Evolutionary conservation across 192 early-diverging fungal genomes (phyloP), one percentile per base, ranked within the genome.

Genomic region (Dispira simplex): DNA sequence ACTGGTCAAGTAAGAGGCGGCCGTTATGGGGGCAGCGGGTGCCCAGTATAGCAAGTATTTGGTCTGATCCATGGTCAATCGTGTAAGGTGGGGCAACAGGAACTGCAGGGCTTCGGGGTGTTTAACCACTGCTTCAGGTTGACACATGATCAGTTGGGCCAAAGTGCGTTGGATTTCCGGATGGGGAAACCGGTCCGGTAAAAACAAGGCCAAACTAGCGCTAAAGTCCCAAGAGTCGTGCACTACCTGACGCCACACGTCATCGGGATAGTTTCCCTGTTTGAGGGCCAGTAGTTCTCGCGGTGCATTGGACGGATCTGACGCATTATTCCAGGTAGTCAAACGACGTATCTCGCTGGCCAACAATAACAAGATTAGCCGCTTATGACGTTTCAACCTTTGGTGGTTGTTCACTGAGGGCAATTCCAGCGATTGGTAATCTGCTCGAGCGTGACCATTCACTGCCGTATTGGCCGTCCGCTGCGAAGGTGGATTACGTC

Each of bases 261-360:
- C 82, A 63, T 82, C 67, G 0, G 73, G 76, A 76, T 66, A 72
- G 66, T 44, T 58, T 49, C 68, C 67, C 8, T 63, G 54, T 14
- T 47, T 46, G 62, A 75, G 71, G 13, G 65, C 55, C 18, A 69
- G 44, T 6, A 70, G 58, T 44, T 75, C 77, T 3, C 70, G 72
- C n/a, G 73, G 71, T 45, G 59, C 65, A 18, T 69, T 20, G 27
- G 60, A 49, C 25, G 73, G 70, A 64, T 83, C 85, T 8, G 89
- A 76, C 0, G 92, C 89, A 48, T 85, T 85, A 48, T 79, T 75
- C 95, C 97, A 97, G 1, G 89, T 83, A 18, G 83, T 79, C 67
- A 93, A 73, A 20, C 90, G 83, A 51, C 80, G 77, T 54, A 97
- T 70, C 69, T 99, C 97, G 65, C 86, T 90, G 68, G 95, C 95